phyloP scores from a whole-genome alignment of 176 grass and related monocot species.

The Puccinellia tenuiflora region DNA sequence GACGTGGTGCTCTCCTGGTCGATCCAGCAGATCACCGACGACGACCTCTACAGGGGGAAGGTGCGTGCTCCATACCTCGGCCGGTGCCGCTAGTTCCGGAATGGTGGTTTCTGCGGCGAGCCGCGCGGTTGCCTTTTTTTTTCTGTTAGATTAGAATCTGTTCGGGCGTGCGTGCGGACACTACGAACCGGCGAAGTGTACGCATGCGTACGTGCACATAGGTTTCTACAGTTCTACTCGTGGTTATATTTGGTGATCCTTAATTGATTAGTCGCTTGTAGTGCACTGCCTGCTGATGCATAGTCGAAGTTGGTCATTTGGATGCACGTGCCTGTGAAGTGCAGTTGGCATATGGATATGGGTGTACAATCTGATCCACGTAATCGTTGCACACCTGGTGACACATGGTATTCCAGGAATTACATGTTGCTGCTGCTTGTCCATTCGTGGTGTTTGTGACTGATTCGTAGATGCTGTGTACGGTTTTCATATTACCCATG shows the following conservation, averaged over 20 bases:
- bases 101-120: not conserved
- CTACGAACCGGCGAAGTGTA: not conserved
- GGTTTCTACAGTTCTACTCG: not conserved
- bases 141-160: not conserved
- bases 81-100: not conserved
- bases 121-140: not conserved
- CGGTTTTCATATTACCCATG: not conserved
- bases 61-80: slow-evolving; percentile 16
- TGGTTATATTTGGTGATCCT: not conserved
- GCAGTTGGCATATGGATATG: not conserved
- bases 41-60: slow-evolving; percentile 33
- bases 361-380: not conserved
- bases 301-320: not conserved
- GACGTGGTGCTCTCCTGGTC: slow-evolving; percentile 55
- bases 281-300: not conserved
- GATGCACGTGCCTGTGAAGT: not conserved
- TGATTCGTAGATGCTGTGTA: not conserved
- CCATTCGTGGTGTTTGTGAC: not conserved
- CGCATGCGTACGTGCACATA: not conserved
- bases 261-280: not conserved
- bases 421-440: not conserved
- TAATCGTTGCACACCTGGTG: not conserved
- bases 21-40: slow-evolving; percentile 31
- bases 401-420: not conserved
- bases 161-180: not conserved